These are phyloP conservation scores for Wolfiporia cocos DNA, from an alignment of 1,284 basidiomycete species.

Conservation along the genomic window DNA sequence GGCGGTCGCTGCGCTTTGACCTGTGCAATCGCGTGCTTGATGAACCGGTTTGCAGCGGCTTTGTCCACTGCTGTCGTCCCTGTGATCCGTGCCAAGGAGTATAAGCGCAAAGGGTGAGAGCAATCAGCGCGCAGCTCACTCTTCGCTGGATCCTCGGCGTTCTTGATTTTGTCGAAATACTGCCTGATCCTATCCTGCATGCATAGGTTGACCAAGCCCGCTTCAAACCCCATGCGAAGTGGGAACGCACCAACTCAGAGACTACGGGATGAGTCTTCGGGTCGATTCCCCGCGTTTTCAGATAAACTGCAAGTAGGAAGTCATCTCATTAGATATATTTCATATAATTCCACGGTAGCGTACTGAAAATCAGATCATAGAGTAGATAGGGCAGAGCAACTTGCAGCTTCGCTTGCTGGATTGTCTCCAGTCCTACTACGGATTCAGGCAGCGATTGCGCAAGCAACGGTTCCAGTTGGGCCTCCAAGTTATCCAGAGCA, in stretches of 20 bases:
- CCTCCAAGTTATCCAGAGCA: constrained; percentile 64
- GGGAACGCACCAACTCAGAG: constrained; percentile 53
- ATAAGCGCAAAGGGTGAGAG: background rate
- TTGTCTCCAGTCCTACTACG: constrained; percentile 52
- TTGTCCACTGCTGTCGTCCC: constrained; percentile 59
- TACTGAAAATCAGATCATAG: constrained; percentile 80
- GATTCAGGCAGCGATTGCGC: constrained; percentile 61
- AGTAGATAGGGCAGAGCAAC: constrained; percentile 71
- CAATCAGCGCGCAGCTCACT: constrained; percentile 32
- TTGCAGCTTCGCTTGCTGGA: constrained; percentile 79
- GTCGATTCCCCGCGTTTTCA: constrained; percentile 72
- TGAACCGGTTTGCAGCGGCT: constrained; percentile 72
- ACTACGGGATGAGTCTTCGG: constrained; percentile 73
- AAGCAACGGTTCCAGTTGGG: constrained; percentile 55
- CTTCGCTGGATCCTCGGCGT: constrained; percentile 60
- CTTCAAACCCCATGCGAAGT: background rate
- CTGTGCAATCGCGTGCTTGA: constrained; percentile 76
- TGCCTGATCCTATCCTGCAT: constrained; percentile 65
- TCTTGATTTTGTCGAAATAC: constrained; percentile 77
- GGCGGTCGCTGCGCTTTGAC: constrained; percentile 19
- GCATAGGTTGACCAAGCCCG: background rate
- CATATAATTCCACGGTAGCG: too few relatives aligned
- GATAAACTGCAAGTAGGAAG: constrained; percentile 53
- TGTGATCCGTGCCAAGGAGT: constrained; percentile 19
- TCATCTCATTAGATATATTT: too few relatives aligned